These are phyloP conservation scores for Microdochium trichocladiopsis DNA, from an alignment of 2,329 filamentous ascomycete genomes.

Conservation along the genomic window DNA sequence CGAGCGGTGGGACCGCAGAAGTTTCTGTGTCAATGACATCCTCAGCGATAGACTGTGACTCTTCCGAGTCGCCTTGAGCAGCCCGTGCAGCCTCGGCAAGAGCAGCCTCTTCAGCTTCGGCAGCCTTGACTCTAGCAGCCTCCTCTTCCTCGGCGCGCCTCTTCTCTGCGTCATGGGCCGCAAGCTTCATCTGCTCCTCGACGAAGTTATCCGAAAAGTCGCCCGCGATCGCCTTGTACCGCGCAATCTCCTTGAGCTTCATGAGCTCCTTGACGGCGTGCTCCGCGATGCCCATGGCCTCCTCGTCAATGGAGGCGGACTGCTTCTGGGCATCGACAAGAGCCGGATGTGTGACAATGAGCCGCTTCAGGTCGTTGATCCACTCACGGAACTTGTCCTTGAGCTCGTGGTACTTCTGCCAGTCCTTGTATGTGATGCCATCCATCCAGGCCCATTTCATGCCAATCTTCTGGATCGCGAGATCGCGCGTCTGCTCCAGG, in stretches of 20 bases:
- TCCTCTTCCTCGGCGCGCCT: constrained; percentile 9
- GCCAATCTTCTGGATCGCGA: constrained; percentile 84
- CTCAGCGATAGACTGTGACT: constrained; percentile 5
- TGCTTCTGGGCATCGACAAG: constrained; percentile 61
- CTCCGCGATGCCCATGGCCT: constrained; percentile 75
- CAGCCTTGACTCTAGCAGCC: constrained; percentile 11
- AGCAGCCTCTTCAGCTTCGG: constrained; percentile 8
- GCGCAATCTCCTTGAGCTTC: constrained; percentile 74
- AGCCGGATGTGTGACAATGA: constrained; percentile 67
- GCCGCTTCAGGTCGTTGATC: constrained; percentile 72
- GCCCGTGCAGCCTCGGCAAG: constrained; percentile 2
- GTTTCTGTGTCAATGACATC: constrained; percentile 11
- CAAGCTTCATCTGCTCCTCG: constrained; percentile 53
- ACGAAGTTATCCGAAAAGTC: constrained; percentile 78
- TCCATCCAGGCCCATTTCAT: constrained; percentile 97
- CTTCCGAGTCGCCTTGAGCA: constrained; percentile 3
- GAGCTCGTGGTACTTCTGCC: constrained; percentile 88
- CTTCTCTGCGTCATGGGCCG: constrained; percentile 33
- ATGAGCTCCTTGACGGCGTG: constrained; percentile 72
- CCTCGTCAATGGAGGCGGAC: constrained; percentile 63
- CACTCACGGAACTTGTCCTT: constrained; percentile 78
- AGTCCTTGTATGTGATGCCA: constrained; percentile 92
- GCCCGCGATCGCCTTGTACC: constrained; percentile 71
- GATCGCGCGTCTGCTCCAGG: constrained; percentile 72
- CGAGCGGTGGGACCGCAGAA: constrained; percentile 12